Conservation (phyloP, 305 asterid species). For the Fraxinus dipetala region DNA sequence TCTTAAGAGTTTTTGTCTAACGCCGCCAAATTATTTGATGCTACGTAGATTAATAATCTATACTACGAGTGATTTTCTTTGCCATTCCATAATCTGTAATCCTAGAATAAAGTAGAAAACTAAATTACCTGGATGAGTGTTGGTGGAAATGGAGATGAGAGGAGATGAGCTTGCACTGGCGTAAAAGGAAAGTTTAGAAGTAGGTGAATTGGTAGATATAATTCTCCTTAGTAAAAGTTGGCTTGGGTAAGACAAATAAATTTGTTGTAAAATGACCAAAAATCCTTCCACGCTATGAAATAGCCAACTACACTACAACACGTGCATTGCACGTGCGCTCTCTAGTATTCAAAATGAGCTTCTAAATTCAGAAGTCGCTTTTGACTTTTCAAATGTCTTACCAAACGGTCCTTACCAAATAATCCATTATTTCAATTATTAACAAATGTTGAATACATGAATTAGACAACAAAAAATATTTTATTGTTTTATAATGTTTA, state of each 20-base stretch:
- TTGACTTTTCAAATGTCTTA: background rate
- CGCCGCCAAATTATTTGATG: background rate
- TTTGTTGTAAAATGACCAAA: background rate
- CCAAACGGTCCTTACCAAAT: background rate
- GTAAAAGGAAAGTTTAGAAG: conserved; percentile 26
- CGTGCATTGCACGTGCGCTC: no score
- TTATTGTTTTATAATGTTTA: background rate
- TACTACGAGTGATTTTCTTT: no score
- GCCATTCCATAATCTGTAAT: background rate
- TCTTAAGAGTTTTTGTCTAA: background rate
- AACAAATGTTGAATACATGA: background rate
- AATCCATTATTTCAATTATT: background rate
- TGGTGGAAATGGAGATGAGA: conserved; percentile 41
- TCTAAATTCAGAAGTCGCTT: no score
- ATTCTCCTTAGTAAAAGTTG: conserved; percentile 13
- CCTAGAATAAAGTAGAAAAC: background rate
- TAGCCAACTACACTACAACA: no score
- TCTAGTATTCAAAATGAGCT: no score
- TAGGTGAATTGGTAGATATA: conserved; percentile 19
- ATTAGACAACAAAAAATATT: background rate
- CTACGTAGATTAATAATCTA: no score
- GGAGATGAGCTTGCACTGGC: conserved; percentile 43
- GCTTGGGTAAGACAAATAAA: conserved; percentile 11
- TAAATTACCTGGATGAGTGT: conserved; percentile 48
- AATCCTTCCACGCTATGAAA: no score